Evolutionary conservation across 352 stramenopile genomes (phyloP), one percentile per base, ranked within the genome.

Genomic region (Globisporangium emineosum): DNA sequence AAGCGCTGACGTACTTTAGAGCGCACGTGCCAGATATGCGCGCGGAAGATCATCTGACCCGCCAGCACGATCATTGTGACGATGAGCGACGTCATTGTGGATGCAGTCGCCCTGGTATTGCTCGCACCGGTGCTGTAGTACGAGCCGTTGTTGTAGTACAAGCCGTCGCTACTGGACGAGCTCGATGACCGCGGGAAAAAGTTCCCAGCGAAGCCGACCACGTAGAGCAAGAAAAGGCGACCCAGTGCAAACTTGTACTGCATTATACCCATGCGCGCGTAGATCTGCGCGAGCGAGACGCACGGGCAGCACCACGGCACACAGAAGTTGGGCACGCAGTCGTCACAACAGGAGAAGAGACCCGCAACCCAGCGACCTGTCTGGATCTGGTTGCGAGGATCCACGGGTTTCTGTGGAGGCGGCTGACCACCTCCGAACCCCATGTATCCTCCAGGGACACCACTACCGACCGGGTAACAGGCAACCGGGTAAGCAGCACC

Each of bases 221-320:
- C n/a, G 40, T 60, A 66, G 6, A 66, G 37, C 3, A 45, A 3
- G 25, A 67, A 32, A 23, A 74, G 57, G 13, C 37, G 7, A 1
- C 35, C 21, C 5, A 73, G 53, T n/a, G 43, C 61, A 9, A 58
- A 12, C 23, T 62, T 42, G 30, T 57, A 68, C 47, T 25, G 12
- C 45, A 33, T 37, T 13, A 74, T 3, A 9, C 68, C 71, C 19
- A 75, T 17, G 13, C 71, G 60, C 29, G 68, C 55, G n/a, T 62
- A 65, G 37, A 75, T 62, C 27, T 81, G 73, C 0, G 70, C 70
- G 5, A 81, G 30, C 23, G 70, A 47, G 19, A 81, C 53, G 62
- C 58, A 81, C 53, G 73, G 70, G 9, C 53, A 74, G 51, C 64
- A 69, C 17, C 23, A 69, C 13, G 68, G 33, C 63, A 78, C 61